Evolutionary conservation across 148 eudicot species (phyloP).

Genomic region (Chenopodium suecicum): DNA sequence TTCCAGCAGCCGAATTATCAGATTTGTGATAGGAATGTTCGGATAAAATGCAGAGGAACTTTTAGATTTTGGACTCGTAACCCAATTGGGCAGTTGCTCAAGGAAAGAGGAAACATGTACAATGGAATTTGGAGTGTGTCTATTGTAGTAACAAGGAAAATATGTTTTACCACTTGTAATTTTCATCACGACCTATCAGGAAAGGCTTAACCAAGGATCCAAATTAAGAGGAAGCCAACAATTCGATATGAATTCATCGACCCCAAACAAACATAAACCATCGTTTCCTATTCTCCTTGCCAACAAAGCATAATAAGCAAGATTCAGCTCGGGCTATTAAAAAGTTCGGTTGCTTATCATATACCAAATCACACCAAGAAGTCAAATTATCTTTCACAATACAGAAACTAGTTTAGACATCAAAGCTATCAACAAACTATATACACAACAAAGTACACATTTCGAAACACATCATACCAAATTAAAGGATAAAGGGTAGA

Average conservation of each 20-base stretch:
- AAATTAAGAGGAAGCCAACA: too few species aligned
- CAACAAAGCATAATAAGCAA: background rate
- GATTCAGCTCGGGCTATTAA: background rate
- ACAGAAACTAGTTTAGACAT: background rate
- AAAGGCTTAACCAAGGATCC: background rate
- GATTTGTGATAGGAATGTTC: background rate
- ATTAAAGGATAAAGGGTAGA: background rate
- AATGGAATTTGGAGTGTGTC: background rate
- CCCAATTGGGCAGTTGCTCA: background rate
- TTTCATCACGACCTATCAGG: too few species aligned
- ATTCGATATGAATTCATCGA: too few species aligned
- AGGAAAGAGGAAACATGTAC: background rate
- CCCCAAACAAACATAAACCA: too few species aligned
- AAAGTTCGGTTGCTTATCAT: background rate
- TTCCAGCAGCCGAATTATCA: background rate
- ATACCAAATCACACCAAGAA: background rate
- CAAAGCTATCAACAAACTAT: background rate
- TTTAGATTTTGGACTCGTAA: too few species aligned
- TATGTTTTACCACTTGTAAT: too few species aligned
- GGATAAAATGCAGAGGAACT: background rate
- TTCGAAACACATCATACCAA: background rate
- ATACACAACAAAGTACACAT: background rate
- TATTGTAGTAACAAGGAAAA: background rate
- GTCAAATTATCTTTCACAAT: too few species aligned
- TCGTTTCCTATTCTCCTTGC: background rate